Evolutionary conservation across 176 grass and related monocot genomes (phyloP), one percentile per base, ranked within the genome.

Genomic region (Urochloa ruziziensis): DNA sequence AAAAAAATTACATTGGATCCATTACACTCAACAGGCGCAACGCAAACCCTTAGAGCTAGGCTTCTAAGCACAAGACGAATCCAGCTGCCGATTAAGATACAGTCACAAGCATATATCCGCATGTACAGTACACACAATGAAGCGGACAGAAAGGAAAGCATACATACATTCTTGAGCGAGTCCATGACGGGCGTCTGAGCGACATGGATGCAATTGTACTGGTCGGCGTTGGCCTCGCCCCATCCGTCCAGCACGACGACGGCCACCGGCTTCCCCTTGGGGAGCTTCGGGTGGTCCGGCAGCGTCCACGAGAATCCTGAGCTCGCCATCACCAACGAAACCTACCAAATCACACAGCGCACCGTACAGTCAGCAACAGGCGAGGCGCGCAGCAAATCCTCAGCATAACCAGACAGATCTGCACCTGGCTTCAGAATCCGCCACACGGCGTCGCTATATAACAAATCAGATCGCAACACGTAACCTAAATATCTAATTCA

Each of bases 181-280:
- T 99, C 93, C 96, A 96, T 96, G 76, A 88, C 80, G 17, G 91
- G 93, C 48, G 96, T 99, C 60, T 96, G 59, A 30, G 96, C 96
- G 71, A 90, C 87, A 79, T 96, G 91, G 82, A 96, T 99, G 87
- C 93, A 99, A 73, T 96, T 99, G 83, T 87, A 96, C 87, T 96
- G 2, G 80, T 99, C 91, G 39, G 91, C 73, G 73, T 77, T 93
- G 40, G 93, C 93, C 83, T 99, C 93, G 21, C 96, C 96, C 96
- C 93, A 99, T 15, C 93, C 96, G 63, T 96, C 93, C 62, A 94
- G 88, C 63, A 99, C 91, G 66, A 99, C 86, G n/a, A 97, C 86
- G 28, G 90, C 95, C 53, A 97, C 80, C 2, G 51, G 82, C 90
- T 97, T 97, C 19, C 92, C 88, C 86, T 97, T 97, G 35, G 95